Evolutionary conservation across 208 protist genomes (phyloP).

Genomic region (Porcisia deanei): DNA sequence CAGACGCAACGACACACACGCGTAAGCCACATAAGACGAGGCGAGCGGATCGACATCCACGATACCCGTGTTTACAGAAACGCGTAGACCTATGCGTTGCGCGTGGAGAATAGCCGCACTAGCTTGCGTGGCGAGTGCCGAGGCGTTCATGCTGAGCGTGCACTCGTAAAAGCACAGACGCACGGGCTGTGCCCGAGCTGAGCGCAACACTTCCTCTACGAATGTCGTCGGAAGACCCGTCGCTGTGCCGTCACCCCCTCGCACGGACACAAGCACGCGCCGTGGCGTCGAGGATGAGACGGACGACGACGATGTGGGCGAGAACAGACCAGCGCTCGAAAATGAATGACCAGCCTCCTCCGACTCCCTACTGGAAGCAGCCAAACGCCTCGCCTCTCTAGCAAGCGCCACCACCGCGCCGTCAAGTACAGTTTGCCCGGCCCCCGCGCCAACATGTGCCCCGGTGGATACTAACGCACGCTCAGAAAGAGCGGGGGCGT

Average conservation of each 20-base stretch:
- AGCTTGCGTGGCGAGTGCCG: constrained; percentile 1
- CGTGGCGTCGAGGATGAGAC: not conserved
- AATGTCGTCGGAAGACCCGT: not conserved
- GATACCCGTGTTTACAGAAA: constrained; percentile 42
- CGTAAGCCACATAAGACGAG: constrained; percentile 56
- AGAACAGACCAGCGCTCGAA: not conserved
- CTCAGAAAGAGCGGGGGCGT: not conserved
- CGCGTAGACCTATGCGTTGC: not conserved
- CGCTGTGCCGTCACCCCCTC: not conserved
- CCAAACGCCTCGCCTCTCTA: not conserved
- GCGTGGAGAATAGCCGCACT: not conserved
- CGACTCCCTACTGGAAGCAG: not conserved
- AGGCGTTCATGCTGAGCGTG: constrained; percentile 14
- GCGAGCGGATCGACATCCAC: constrained; percentile 73
- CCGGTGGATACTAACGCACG: too few relatives aligned
- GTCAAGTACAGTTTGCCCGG: constrained; percentile 25
- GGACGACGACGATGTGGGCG: not conserved
- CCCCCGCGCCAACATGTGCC: constrained; percentile 6
- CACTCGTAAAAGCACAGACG: constrained; percentile 29
- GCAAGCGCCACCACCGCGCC: constrained; percentile 4
- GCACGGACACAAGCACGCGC: constrained; percentile 15
- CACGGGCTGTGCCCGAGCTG: not conserved
- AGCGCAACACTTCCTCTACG: not conserved
- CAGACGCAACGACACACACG: constrained; percentile 26
- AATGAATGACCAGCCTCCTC: not conserved